Base-by-base conservation (phyloP, 257 asterid genomes). In the Haberlea rhodopensis region DNA sequence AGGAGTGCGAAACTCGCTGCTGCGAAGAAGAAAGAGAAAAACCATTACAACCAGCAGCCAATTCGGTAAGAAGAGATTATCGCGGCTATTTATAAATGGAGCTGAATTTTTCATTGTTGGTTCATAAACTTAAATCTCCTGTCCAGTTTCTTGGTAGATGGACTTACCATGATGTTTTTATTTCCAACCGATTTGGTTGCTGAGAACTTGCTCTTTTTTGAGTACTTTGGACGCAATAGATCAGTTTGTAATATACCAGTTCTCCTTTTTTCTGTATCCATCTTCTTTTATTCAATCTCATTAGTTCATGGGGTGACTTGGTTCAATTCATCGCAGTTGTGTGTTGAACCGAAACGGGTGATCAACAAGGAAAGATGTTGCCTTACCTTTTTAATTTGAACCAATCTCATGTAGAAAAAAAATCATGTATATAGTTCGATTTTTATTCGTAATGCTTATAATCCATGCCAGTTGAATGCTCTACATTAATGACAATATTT, bases 21-120 rank as follows among this genome's bases (percentile, higher is more conserved):
- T 29, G 95, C 97, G 34, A 94, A 87, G 81, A 94, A 94, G 81
- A 89, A 94, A 75, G 99, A 94, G 88, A 94, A 84, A 87, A 94
- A 75, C 71, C 97, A 92, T 70, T 89, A 89, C 80, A 89, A 92
- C 71, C 96, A 92, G 79, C 99, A 92, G 71, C 99, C 94, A 8
- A 75, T 74, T 54, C 81, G 97, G 86, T 87, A 80, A 84, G 66
- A 62, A 43, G 27, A 53, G 31, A 67, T n/a, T n/a, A n/a, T n/a
- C n/a, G n/a, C n/a, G n/a, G n/a, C n/a, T n/a, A n/a, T n/a, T n/a
- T n/a, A n/a, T n/a, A n/a, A n/a, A n/a, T n/a, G n/a, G n/a, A n/a
- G n/a, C n/a, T n/a, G n/a, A n/a, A n/a, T n/a, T n/a, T n/a, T n/a
- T n/a, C n/a, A n/a, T n/a, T n/a, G n/a, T n/a, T n/a, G n/a, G 26